A percentile compares a stretch with the other conserved stretches of the same genome.
Evolutionary conservation across 2,329 filamentous ascomycete genomes (phyloP).

Genomic region (Domatiomyces catenatus): DNA sequence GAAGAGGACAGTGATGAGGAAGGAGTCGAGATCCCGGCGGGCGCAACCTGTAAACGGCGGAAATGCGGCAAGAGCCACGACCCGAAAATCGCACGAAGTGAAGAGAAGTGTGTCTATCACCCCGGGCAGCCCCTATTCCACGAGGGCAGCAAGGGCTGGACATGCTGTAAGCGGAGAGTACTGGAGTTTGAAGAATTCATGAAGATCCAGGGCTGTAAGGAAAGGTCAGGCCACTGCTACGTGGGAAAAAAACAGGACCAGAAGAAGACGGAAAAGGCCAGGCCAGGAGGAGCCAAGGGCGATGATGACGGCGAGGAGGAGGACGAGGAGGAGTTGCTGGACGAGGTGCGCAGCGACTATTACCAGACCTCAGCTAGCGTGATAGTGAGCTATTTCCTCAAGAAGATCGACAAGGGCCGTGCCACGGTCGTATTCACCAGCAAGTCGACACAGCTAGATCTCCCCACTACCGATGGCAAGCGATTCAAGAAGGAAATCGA

Average conservation of each 20-base stretch:
- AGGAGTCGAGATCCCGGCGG: conserved; percentile 53
- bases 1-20: conserved; percentile 84
- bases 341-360: conserved; percentile 55
- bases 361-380: conserved; percentile 80
- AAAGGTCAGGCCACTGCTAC: conserved; percentile 69
- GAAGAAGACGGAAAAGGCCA: conserved; percentile 59
- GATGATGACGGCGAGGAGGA: conserved; percentile 5
- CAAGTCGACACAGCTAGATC: conserved; percentile 47
- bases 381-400: conserved; percentile 85
- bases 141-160: conserved; percentile 95
- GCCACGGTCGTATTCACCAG: conserved; percentile 57
- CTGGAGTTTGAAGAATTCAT: conserved; percentile 97
- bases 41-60: conserved; percentile 60
- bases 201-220: conserved; percentile 82
- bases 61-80: conserved; percentile 44
- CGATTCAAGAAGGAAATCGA: conserved; percentile 59
- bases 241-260: conserved; percentile 53
- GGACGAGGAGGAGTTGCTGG: conserved; percentile 8
- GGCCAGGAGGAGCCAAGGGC: conserved; percentile 47
- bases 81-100: conserved; percentile 42
- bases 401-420: conserved; percentile 79
- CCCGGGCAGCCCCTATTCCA: conserved; percentile 88
- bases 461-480: conserved; percentile 77
- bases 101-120: conserved; percentile 73
- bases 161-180: conserved; percentile 87